A percentile compares a stretch with the other conserved stretches of the same genome.
Evolutionary conservation across 1,284 basidiomycete species (phyloP).

Genomic region (Cryptococcus amylolentus): DNA sequence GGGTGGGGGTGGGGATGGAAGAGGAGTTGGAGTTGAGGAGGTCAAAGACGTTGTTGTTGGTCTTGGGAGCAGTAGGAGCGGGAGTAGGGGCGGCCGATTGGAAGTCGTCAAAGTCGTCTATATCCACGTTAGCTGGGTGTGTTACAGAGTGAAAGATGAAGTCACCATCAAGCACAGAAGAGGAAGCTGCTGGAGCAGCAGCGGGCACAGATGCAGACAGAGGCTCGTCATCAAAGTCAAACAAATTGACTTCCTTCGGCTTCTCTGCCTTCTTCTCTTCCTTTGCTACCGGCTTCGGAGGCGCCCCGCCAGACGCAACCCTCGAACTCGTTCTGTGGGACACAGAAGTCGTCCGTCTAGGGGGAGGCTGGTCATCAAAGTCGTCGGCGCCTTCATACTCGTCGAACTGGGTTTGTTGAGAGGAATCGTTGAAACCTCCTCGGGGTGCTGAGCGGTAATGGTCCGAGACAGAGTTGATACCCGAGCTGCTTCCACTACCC

Average conservation of each 20-base stretch:
- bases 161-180: constrained; percentile 16
- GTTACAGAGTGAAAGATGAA: constrained; percentile 2
- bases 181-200: constrained; percentile 53
- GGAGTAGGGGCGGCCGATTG: constrained; percentile 57
- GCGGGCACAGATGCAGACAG: constrained; percentile 49
- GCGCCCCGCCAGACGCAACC: constrained; percentile 23
- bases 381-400: constrained; percentile 98
- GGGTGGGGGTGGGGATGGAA: neutral
- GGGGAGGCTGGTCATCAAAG: constrained; percentile 58
- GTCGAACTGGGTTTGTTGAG: constrained; percentile 58
- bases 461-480: constrained; percentile 21
- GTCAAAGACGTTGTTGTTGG: constrained; percentile 53
- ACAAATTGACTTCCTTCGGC: constrained; percentile 61
- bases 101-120: constrained; percentile 89
- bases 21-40: constrained; percentile 50
- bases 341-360: constrained; percentile 35
- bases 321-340: constrained; percentile 4
- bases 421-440: constrained; percentile 7
- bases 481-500: constrained; percentile 48
- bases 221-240: constrained; percentile 71
- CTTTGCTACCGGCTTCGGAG: constrained; percentile 50
- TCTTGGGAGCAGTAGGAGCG: constrained; percentile 23
- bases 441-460: constrained; percentile 29
- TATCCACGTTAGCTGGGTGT: constrained; percentile 16
- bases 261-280: constrained; percentile 48